Evolutionary conservation across 1,139 yeast genomes (phyloP), one percentile per base, ranked within the genome.

Genomic region (Scheffersomyces titani): DNA sequence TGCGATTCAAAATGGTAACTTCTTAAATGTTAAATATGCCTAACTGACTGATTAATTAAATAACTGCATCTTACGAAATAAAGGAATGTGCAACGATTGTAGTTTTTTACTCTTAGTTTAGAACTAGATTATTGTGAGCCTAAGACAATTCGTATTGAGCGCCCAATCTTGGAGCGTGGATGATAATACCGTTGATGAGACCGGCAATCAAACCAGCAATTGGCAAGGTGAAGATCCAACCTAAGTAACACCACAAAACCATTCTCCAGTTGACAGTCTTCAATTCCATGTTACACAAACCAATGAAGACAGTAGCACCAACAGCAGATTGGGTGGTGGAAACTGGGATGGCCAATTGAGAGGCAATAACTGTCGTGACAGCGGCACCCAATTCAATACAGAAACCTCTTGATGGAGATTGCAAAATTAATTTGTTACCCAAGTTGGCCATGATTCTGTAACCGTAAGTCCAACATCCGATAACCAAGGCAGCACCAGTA

Each of bases 281-380:
- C 67, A 79, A 63, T 67, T 86, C 89, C 63, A 75, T 78, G 77
- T 89, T 89, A 75, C 92, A 87, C 59, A 88, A 77, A 58, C 93
- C 96, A 63, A 89, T 90, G 64, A 85, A 85, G 7, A 89, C 90
- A 51, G 90, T 87, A 52, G 92, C 91, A 61, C 96, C 94, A 55
- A 87, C 89, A n/a, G 92, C 90, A 67, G 87, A 82, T 72, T 89
- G 93, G 7, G 94, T 89, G 46, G 94, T 89, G 16, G 92, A 87
- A 51, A 88, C 84, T 49, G 94, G 94, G 61, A 89, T 84, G 3
- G 81, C 77, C 62, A 89, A 78, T 71, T 87, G 89, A 18, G 94
- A 86, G 49, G 94, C 93, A 84, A 89, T 82, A 49, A 88, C 87
- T 18, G 88, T 85, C 16, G 94, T 88, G 55, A 87, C 75, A 52